phyloP scores from a whole-genome alignment of 225 moss, liverwort and hornwort genomes.

The Sphagnum contortum region DNA sequence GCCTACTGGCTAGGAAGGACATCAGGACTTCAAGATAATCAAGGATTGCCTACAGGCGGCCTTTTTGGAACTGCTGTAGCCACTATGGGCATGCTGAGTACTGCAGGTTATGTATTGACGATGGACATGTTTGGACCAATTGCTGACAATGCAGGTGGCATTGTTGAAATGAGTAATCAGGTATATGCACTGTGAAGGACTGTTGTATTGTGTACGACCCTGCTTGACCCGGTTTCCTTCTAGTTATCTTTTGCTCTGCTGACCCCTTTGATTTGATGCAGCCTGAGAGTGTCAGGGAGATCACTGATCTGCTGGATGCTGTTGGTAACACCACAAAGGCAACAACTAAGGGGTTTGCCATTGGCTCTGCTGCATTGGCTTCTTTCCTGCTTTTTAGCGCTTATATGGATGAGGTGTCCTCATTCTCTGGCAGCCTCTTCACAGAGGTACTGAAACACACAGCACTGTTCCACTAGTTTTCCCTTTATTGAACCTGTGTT shows the following conservation, averaged over 20 bases:
- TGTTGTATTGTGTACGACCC: no score
- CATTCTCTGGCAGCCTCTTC: conserved; percentile 81
- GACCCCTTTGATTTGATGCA: conserved; percentile 18
- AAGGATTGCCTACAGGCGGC: conserved; percentile 64
- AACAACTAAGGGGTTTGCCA: conserved; percentile 97
- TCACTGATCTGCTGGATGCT: conserved; percentile 92
- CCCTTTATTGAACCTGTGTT: no score
- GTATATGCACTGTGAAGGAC: conserved; percentile 8
- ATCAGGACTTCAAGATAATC: conserved; percentile 78
- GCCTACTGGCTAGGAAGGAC: conserved; percentile 97
- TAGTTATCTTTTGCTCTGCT: no score
- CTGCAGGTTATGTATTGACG: conserved; percentile 91
- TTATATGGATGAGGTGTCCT: conserved; percentile 98
- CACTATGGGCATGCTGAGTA: conserved; percentile 99
- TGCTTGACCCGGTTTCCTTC: no score
- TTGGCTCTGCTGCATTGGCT: conserved; percentile 95
- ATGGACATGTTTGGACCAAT: conserved; percentile 99
- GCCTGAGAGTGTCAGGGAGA: conserved; percentile 95
- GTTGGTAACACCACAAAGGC: conserved; percentile 99
- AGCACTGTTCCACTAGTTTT: no score
- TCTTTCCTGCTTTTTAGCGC: conserved; percentile 97
- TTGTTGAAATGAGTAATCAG: conserved; percentile 98
- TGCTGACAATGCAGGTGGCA: conserved; percentile 97
- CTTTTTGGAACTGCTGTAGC: conserved; percentile 97
- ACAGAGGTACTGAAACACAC: conserved; percentile 37